These are phyloP conservation scores for Psidium friedrichsthalianum DNA, from an alignment of 345 rosid genomes.

Conservation along the genomic window DNA sequence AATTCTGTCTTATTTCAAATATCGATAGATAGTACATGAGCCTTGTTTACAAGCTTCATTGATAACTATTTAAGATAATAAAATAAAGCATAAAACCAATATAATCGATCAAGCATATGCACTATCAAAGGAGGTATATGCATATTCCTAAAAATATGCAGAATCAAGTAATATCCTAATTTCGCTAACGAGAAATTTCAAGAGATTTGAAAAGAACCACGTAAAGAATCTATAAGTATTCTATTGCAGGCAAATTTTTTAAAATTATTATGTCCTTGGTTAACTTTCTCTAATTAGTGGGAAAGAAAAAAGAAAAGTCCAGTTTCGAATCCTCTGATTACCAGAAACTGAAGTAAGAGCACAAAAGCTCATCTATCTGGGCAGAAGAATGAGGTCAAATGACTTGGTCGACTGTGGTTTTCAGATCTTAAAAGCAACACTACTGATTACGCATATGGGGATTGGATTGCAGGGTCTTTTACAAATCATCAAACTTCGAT, in stretches of 20 bases:
- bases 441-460: not conserved
- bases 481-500: not conserved
- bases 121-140: too few species aligned
- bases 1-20: too few species aligned
- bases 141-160: too few species aligned
- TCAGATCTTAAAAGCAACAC: not conserved
- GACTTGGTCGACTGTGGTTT: not conserved
- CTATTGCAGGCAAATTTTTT: not conserved
- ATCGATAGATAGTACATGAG: too few species aligned
- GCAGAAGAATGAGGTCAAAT: not conserved
- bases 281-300: not conserved
- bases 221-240: not conserved
- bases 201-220: not conserved
- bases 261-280: not conserved
- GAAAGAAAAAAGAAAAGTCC: not conserved
- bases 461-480: not conserved
- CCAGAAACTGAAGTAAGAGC: not conserved
- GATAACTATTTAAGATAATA: too few species aligned
- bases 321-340: not conserved
- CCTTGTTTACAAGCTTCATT: too few species aligned
- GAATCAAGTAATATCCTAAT: too few species aligned
- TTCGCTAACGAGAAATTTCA: not conserved
- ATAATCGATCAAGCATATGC: too few species aligned
- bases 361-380: not conserved
- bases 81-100: too few species aligned